A percentile compares a stretch with the other conserved stretches of the same genome.
Evolutionary conservation across 305 asterid species (phyloP).

Genomic region (Coffea humblotiana): DNA sequence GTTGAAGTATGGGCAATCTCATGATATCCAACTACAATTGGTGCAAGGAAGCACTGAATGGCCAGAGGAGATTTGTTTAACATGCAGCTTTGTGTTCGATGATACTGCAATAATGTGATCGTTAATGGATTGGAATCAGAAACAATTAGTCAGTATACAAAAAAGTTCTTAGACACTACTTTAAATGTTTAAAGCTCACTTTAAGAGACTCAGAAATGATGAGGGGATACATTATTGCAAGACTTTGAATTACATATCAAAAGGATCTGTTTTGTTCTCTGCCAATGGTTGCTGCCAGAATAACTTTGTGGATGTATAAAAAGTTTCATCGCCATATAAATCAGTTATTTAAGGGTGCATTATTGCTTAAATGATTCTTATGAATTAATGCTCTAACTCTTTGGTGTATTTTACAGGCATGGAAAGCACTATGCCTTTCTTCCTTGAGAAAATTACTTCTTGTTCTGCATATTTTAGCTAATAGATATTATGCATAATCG

Average conservation of each 20-base stretch:
- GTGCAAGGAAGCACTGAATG: background rate
- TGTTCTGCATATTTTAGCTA: background rate
- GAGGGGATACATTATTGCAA: background rate
- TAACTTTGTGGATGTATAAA: background rate
- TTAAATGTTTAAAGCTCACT: background rate
- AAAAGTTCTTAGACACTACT: background rate
- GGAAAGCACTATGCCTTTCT: background rate
- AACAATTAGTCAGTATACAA: background rate
- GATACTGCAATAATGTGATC: background rate
- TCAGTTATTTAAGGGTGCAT: background rate
- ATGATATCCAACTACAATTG: background rate
- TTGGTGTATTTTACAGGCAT: background rate
- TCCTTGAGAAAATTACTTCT: background rate
- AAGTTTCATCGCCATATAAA: background rate
- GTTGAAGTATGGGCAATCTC: background rate
- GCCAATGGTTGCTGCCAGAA: background rate
- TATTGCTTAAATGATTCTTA: background rate
- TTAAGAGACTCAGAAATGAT: background rate
- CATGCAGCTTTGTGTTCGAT: background rate
- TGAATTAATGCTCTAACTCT: background rate
- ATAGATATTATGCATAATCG: background rate
- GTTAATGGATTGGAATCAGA: no score
- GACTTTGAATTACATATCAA: no score
- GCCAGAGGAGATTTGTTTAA: background rate
- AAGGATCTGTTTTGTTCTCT: background rate